Evolutionary conservation across 495 filamentous ascomycete genomes (phyloP).

Genomic region (Staphylotrichum tortipilum): DNA sequence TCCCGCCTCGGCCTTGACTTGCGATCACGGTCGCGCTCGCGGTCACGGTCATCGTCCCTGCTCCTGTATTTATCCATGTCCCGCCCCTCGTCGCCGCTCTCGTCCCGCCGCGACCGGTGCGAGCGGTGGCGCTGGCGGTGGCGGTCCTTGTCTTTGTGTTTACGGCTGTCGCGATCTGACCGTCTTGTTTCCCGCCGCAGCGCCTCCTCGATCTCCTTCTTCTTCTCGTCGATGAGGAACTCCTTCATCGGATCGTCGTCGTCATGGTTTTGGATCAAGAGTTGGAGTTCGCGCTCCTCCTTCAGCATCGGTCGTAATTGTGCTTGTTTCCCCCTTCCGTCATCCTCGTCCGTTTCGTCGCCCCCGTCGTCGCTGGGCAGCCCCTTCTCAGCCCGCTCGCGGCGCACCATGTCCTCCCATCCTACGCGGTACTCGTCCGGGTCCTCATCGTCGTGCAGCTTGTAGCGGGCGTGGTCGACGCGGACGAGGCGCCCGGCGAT

Average conservation of each 20-base stretch:
- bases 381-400: conserved; percentile 31
- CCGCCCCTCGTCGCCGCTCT: conserved; percentile 5
- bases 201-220: conserved; percentile 70
- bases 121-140: conserved; percentile 23
- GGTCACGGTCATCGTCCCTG: conserved; percentile 3
- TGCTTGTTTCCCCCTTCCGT: too few relatives aligned
- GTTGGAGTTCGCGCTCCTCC: conserved; percentile 67
- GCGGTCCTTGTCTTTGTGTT: conserved; percentile 12
- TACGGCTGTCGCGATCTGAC: conserved; percentile 26
- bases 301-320: conserved; percentile 38
- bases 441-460: conserved; percentile 78
- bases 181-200: conserved; percentile 44
- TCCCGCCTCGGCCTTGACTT: conserved; percentile 14
- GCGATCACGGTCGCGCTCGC: conserved; percentile 8
- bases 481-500: conserved; percentile 73
- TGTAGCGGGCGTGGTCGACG: conserved; percentile 90
- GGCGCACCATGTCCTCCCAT: conserved; percentile 38
- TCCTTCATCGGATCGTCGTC: conserved; percentile 98
- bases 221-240: conserved; percentile 80
- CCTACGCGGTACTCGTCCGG: conserved; percentile 46
- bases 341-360: conserved; percentile 30
- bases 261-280: conserved; percentile 70
- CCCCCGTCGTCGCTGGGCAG: conserved; percentile 31
- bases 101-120: conserved; percentile 18
- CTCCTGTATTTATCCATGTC: conserved; percentile 7